Evolutionary conservation across 1,284 basidiomycete species (phyloP), one percentile per base, ranked within the genome.

Genomic region (Xerocomus nothofagi): DNA sequence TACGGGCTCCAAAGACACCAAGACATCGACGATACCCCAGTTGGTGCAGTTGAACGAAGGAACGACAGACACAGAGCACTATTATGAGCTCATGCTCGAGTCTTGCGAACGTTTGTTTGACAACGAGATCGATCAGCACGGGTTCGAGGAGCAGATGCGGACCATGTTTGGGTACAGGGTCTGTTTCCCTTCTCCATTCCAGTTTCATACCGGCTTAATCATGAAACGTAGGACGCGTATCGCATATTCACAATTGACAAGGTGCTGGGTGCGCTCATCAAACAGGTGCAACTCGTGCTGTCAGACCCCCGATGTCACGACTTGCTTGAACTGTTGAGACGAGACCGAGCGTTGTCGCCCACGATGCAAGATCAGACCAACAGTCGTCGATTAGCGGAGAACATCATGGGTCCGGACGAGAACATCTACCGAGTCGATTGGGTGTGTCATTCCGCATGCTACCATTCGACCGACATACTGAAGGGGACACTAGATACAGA

Each of bases 191-290:
- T 27, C 3, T 23, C 27, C 9, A 2, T 27, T 20, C 7, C 15
- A 3, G 31, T 42, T 24, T 15, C 15, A 12, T 27, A 23, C 1
- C 6, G 8, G 9, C 49, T 55, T 32, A 53, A 18, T 6, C 7
- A 21, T 20, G 23, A 14, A 4, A 27, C 12, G 3, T 42, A 88
- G 85, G 74, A 85, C 32, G 82, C 83, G 0, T 96, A 91, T 68
- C 87, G 88, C 62, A 82, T 91, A 63, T 97, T 96, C 66, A 97
- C 94, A 0, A 73, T 97, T n/a, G 94, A 98, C 73, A 93, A 96
- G 68, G 78, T 96, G 42, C 82, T 96, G 47, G 88, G 88, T 3
- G 80, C 82, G n/a, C 80, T 93, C 60, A 86, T 93, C 71, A 97
- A 91, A 68, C 93, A 89, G 76, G 90, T 83, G 51, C 93, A 97